Conservation (phyloP, 495 filamentous ascomycete genomes). For the Daldinia bambusicola region DNA sequence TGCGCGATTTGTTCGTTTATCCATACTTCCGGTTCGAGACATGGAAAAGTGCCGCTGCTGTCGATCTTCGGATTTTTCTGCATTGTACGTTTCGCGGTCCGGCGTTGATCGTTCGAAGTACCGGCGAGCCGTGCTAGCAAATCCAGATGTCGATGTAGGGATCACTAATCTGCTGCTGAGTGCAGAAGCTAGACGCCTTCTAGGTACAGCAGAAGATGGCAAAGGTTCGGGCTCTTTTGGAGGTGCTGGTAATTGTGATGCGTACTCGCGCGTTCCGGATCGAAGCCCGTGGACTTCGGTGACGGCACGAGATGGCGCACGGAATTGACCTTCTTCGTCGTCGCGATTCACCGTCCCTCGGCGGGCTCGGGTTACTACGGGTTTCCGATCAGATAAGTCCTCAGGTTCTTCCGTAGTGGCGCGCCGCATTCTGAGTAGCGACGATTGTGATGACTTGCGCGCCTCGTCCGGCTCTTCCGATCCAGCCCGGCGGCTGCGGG, state of each 20-base stretch:
- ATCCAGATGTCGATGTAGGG: conserved; percentile 38
- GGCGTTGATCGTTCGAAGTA: conserved; percentile 59
- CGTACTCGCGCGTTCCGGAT: conserved; percentile 48
- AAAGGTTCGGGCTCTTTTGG: conserved; percentile 45
- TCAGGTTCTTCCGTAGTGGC: conserved; percentile 61
- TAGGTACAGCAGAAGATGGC: conserved; percentile 55
- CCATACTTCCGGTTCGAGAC: conserved; percentile 54
- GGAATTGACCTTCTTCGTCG: conserved; percentile 60
- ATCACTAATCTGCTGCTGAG: conserved; percentile 52
- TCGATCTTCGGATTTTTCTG: conserved; percentile 57
- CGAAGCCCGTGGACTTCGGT: conserved; percentile 63
- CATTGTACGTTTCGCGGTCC: conserved; percentile 52
- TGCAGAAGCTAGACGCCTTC: conserved; percentile 54
- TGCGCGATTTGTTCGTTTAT: conserved; percentile 51
- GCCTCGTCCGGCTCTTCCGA: conserved; percentile 61
- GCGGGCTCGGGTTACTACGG: conserved; percentile 52
- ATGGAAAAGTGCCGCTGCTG: conserved; percentile 54
- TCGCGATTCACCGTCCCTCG: conserved; percentile 57
- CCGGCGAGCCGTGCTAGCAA: conserved; percentile 49
- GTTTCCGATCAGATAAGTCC: conserved; percentile 55
- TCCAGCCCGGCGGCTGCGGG: conserved; percentile 54
- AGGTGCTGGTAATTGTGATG: conserved; percentile 45
- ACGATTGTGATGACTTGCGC: conserved; percentile 59
- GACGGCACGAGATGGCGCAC: conserved; percentile 65
- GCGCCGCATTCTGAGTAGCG: conserved; percentile 56